phyloP scores from a whole-genome alignment of 2,329 filamentous ascomycete genomes.

The Aspergillus uvarum region DNA sequence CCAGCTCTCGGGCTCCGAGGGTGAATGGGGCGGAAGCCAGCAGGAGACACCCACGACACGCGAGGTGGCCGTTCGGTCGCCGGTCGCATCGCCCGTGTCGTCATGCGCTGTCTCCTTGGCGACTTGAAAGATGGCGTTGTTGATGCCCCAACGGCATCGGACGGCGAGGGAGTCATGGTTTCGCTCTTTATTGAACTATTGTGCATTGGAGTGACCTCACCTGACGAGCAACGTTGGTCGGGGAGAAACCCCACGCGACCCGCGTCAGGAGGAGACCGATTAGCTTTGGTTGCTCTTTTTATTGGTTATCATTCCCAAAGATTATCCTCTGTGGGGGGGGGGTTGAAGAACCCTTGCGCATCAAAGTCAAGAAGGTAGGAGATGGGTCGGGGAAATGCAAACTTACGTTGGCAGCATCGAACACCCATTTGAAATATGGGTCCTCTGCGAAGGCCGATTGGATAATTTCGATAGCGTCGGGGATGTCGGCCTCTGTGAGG shows the following conservation, averaged over 20 bases:
- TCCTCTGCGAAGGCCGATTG: conserved; percentile 66
- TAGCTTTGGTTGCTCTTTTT: conserved; percentile 15
- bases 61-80: neutral
- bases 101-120: conserved; percentile 56
- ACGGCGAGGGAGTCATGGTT: conserved; percentile 64
- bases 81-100: neutral
- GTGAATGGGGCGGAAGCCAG: conserved; percentile 63
- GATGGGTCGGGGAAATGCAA: neutral
- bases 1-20: conserved; percentile 59
- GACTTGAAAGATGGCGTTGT: conserved; percentile 70
- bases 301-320: neutral
- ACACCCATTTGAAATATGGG: conserved; percentile 68
- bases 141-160: conserved; percentile 70
- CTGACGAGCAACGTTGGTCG: conserved; percentile 11
- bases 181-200: conserved; percentile 58
- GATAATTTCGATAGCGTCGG: conserved; percentile 63
- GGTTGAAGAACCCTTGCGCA: neutral
- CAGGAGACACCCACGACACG: conserved; percentile 70
- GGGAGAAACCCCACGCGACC: conserved; percentile 8
- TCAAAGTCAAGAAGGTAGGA: neutral
- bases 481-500: conserved; percentile 61
- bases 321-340: neutral
- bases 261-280: conserved; percentile 21
- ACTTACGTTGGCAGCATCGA: conserved; percentile 56
- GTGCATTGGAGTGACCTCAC: neutral